A percentile compares a stretch with the other conserved stretches of the same genome.
Evolutionary conservation across 176 grass and related monocot genomes (phyloP).

Genomic region (sorghum (Sorghum bicolor)): DNA sequence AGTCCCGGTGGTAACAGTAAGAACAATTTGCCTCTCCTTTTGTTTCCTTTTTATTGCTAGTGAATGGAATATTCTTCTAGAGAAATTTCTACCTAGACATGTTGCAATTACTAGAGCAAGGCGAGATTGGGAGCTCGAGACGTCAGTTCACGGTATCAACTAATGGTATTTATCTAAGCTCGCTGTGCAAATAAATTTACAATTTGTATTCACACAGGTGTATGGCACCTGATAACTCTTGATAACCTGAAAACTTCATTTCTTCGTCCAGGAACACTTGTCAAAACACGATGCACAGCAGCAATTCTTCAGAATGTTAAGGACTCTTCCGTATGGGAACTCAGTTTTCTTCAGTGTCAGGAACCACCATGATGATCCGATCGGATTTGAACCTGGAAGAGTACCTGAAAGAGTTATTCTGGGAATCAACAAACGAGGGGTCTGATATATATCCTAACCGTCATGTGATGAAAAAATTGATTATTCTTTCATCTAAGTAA

Average conservation of each 20-base stretch:
- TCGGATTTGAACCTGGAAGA: too few species aligned
- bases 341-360: conserved; percentile 93
- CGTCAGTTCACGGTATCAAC: conserved; percentile 83
- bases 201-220: background rate
- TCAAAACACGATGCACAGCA: conserved; percentile 95
- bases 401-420: conserved; percentile 89
- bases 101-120: conserved; percentile 89
- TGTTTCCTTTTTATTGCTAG: conserved; percentile 44
- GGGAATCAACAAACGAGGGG: conserved; percentile 97
- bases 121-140: conserved; percentile 96
- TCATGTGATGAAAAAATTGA: background rate
- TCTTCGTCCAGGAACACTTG: conserved; percentile 73
- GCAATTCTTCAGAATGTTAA: conserved; percentile 91
- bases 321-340: conserved; percentile 88
- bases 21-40: background rate
- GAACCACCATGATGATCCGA: conserved; percentile 98
- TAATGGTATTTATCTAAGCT: conserved; percentile 66
- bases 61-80: conserved; percentile 98
- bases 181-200: background rate
- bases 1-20: background rate
- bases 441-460: conserved; percentile 49
- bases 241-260: background rate
- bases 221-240: background rate
- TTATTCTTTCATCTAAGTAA: conserved; percentile 9
- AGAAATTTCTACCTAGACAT: conserved; percentile 93